Conservation (phyloP, 2,329 filamentous ascomycete genomes). For the Alternaria triticina region DNA sequence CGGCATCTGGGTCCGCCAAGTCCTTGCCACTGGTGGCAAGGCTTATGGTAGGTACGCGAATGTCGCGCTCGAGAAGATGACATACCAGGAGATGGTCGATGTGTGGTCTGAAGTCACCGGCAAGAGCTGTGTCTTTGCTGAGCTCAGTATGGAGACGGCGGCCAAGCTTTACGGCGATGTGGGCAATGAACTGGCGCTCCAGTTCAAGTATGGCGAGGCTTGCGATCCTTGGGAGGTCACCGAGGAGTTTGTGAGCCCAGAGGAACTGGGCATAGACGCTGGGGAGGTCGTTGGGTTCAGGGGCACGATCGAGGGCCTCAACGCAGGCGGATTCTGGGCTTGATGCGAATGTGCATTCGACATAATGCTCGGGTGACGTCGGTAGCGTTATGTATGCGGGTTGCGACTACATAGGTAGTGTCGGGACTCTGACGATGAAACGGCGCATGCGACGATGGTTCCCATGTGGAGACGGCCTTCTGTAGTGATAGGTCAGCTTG, state of each 20-base stretch:
- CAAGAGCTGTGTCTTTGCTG: slow-evolving; percentile 32
- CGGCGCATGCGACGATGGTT: neutral
- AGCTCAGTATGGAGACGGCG: slow-evolving; percentile 18
- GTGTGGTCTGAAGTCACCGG: slow-evolving; percentile 37
- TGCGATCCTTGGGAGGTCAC: slow-evolving; percentile 35
- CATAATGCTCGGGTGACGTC: too few relatives aligned
- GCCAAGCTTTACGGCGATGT: slow-evolving; percentile 27
- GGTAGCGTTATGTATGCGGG: too few relatives aligned
- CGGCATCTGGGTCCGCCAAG: slow-evolving; percentile 39
- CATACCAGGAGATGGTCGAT: slow-evolving; percentile 33
- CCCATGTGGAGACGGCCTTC: neutral
- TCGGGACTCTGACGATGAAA: neutral
- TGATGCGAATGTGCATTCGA: too few relatives aligned
- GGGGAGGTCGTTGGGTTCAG: slow-evolving; percentile 34
- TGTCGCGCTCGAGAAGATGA: slow-evolving; percentile 34
- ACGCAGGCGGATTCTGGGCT: slow-evolving; percentile 1
- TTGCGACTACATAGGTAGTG: too few relatives aligned
- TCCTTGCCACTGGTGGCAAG: slow-evolving; percentile 21
- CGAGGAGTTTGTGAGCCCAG: slow-evolving; percentile 27
- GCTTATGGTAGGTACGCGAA: slow-evolving; percentile 34
- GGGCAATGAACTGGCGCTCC: slow-evolving; percentile 32
- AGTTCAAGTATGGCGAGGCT: slow-evolving; percentile 36
- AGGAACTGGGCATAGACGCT: slow-evolving; percentile 32
- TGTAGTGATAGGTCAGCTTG: neutral
- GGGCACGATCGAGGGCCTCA: slow-evolving; percentile 22